phyloP scores from a whole-genome alignment of 176 grass and related monocot species.

The Lolium perenne region DNA sequence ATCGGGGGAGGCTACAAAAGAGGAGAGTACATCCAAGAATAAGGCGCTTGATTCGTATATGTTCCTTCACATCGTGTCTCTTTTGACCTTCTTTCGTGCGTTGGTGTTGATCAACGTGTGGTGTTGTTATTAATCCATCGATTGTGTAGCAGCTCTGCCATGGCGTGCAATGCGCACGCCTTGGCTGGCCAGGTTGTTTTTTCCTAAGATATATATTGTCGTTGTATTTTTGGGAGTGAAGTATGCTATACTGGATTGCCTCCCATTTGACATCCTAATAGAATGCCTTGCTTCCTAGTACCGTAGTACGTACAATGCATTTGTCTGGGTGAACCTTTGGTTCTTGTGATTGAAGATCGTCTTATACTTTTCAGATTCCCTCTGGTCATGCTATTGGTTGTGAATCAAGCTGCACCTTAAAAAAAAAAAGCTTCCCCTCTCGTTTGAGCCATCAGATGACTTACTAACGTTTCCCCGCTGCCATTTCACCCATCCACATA shows the following conservation, averaged over 20 bases:
- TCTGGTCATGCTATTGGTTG: neutral
- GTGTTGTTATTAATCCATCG: slow-evolving; percentile 26
- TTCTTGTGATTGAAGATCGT: neutral
- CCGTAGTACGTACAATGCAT: neutral
- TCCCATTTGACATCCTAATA: slow-evolving; percentile 20
- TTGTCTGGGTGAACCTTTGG: neutral
- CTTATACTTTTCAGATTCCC: neutral
- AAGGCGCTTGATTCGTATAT: slow-evolving; percentile 31
- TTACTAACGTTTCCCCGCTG: neutral
- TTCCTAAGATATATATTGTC: slow-evolving; percentile 26
- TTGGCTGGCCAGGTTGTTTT: slow-evolving; percentile 6
- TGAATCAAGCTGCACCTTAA: neutral
- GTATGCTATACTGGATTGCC: slow-evolving; percentile 28
- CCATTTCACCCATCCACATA: neutral
- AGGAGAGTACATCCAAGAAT: slow-evolving; percentile 44
- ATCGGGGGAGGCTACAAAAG: neutral
- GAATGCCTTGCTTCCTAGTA: slow-evolving; percentile 20
- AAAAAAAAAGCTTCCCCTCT: too few species aligned
- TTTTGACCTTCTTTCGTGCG: slow-evolving; percentile 35
- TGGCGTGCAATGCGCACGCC: slow-evolving; percentile 32
- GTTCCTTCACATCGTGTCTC: slow-evolving; percentile 29
- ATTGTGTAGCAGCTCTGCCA: slow-evolving; percentile 49
- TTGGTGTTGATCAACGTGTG: slow-evolving; percentile 47
- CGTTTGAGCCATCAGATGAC: neutral
- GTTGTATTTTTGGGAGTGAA: slow-evolving; percentile 54